phyloP scores from a whole-genome alignment of 2,329 filamentous ascomycete genomes.

The Monascus ruber region DNA sequence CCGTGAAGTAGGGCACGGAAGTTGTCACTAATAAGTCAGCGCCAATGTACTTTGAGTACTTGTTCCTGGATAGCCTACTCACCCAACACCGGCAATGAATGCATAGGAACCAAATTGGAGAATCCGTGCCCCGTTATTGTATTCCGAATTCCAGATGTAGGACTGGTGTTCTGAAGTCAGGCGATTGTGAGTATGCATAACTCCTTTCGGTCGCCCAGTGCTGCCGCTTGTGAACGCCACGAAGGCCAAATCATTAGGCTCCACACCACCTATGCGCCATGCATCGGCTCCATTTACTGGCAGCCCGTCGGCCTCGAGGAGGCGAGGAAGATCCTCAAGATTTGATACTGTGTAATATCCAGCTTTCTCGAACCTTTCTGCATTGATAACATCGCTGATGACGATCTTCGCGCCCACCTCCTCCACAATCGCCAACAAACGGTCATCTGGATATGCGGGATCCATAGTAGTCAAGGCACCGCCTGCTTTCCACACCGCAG shows the following conservation, averaged over 20 bases:
- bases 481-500: conserved; percentile 5
- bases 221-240: conserved; percentile 44
- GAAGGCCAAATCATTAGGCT: conserved; percentile 21
- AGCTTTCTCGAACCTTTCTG: no score
- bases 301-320: background rate
- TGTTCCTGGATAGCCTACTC: no score
- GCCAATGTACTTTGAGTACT: no score
- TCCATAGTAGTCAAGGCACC: conserved; percentile 4
- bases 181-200: conserved; percentile 46
- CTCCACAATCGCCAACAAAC: conserved; percentile 5
- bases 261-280: background rate
- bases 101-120: conserved; percentile 34
- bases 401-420: conserved; percentile 1
- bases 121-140: conserved; percentile 31
- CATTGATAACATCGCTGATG: no score
- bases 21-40: conserved; percentile 8
- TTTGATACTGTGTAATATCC: no score
- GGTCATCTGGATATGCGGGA: conserved; percentile 2
- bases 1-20: conserved; percentile 25
- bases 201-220: conserved; percentile 41
- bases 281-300: conserved; percentile 1
- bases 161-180: conserved; percentile 39
- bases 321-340: background rate
- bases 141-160: conserved; percentile 35
- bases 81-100: conserved; percentile 31